Base-by-base conservation (phyloP, 257 asterid genomes). In the Salvia splendens region DNA sequence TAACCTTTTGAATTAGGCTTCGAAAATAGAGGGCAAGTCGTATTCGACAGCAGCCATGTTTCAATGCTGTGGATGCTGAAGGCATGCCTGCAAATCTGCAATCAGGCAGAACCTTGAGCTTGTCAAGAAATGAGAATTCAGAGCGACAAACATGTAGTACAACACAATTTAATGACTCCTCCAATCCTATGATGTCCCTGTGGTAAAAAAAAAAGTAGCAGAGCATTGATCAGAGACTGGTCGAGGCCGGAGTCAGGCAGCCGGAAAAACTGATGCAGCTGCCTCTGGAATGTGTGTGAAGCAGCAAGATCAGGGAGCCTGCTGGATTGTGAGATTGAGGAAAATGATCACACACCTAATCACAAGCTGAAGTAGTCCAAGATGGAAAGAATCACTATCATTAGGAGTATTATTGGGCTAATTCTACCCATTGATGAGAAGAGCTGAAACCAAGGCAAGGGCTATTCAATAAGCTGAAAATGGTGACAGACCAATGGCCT, bases 331-430 rank as follows among this genome's bases (percentile, higher is more conserved):
- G 87, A 81, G 67, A 85, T 24, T 16, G 91, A 81, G 3, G 95
- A 76, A 71, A 81, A 79, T 9, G 80, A 72, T 70, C 60, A 77
- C 36, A 61, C 72, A 78, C 59, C 86, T 81, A 8, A 78, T 43
- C 8, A 85, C 75, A 54, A 87, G 73, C 55, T 76, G 91, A 60
- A 87, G 65, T 54, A 87, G 51, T 6, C 91, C 95, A 61, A 79
- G 78, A 8, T 74, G 50, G 43, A 87, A 5, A 81, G 43, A 55
- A 83, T 71, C 42, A 87, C 85, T 72, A 85, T 81, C 7, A 62
- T 78, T 52, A 83, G 20, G 10, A 85, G 80, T 15, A 79, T 11
- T 43, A 72, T 59, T 62, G 89, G 83, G 80, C 85, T 87, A 12
- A 77, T 78, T 77, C 63, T 75, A 35, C 78, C 68, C 91, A 87